A percentile compares a stretch with the other conserved stretches of the same genome.
Evolutionary conservation across 352 stramenopile species (phyloP).

Genomic region (Pythium folliculosum): DNA sequence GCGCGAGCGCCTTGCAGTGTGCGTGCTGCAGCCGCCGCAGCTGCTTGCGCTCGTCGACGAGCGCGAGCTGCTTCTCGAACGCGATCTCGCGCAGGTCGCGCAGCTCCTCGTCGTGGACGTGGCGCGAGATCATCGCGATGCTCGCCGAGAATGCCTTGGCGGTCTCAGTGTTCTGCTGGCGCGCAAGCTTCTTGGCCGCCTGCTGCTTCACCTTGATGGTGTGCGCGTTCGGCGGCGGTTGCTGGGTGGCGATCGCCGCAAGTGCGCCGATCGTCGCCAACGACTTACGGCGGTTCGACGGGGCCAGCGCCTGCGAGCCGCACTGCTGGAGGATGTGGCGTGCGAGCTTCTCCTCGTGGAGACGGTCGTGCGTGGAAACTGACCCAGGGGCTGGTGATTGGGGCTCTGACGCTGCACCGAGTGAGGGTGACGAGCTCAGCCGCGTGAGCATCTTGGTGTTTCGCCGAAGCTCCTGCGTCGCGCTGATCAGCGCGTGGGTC

Average conservation of each 20-base stretch:
- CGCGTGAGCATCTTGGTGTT: constrained; percentile 38
- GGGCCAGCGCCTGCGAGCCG: constrained; percentile 31
- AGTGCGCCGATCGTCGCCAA: constrained; percentile 32
- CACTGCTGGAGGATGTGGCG: constrained; percentile 36
- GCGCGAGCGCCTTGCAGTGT: constrained; percentile 53
- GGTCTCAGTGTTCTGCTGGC: constrained; percentile 47
- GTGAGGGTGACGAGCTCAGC: background rate
- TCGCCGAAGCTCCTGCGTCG: constrained; percentile 36
- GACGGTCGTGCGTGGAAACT: constrained; percentile 25
- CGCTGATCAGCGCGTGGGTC: constrained; percentile 36
- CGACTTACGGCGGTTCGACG: constrained; percentile 44
- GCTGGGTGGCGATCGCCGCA: constrained; percentile 15
- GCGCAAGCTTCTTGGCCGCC: constrained; percentile 31
- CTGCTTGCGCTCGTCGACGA: constrained; percentile 50
- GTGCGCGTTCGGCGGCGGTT: background rate
- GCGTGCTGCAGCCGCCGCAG: constrained; percentile 49
- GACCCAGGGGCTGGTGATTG: background rate
- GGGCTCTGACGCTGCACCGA: background rate
- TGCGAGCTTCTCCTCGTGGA: constrained; percentile 42
- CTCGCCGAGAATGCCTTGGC: constrained; percentile 63
- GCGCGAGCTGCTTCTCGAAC: constrained; percentile 41
- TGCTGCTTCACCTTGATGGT: constrained; percentile 25
- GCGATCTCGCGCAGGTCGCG: constrained; percentile 46
- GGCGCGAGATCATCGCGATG: constrained; percentile 75
- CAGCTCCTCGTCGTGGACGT: constrained; percentile 70